Base-by-base conservation (phyloP, 768 basidiomycete species). In the Naganishia antarctica region DNA sequence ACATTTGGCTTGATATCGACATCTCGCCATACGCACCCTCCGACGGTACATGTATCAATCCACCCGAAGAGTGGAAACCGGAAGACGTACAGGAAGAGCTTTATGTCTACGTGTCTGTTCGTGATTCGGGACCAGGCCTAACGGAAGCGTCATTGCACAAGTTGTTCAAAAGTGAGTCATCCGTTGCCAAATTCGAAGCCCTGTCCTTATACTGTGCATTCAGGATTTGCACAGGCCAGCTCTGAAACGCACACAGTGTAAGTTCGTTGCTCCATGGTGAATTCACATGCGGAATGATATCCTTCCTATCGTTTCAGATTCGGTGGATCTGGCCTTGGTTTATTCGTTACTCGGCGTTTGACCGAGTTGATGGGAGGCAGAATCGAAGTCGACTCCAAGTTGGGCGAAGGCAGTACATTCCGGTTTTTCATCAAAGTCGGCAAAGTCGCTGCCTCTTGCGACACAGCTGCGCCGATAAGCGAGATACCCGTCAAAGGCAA, bases 311-410 rank as follows among this genome's bases (percentile, higher is more conserved):
- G 13, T 25, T 37, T 12, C 34, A 57, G 71, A 23, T 76, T 72
- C 63, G 77, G 76, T 3, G 77, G 77, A 9, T 70, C 68, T 12
- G 77, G 77, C 3, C 63, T 78, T 3, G 77, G 76, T 0, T 53
- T 78, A 15, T 77, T 74, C 70, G 71, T 77, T 50, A 71, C 62
- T 1, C 34, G 28, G 28, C 41, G 49, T 13, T 16, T 78, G 34
- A 74, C 72, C 28, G 75, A 78, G 57, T 59, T 78, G 4, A 70
- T 75, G 46, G 71, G 70, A 18, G 77, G 77, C 5, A 62, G 74
- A 6, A 76, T 78, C 62, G 75, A 76, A 45, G 77, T 78, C 37
- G 41, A 65, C 12, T 73, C 71, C 34, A 58, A 69, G 44, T 57
- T 72, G 2, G 75, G 75, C 0, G 58, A 74, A 34, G 75, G 75